Conservation (phyloP, 2,329 filamentous ascomycete genomes). For the Didymella arachidicola region DNA sequence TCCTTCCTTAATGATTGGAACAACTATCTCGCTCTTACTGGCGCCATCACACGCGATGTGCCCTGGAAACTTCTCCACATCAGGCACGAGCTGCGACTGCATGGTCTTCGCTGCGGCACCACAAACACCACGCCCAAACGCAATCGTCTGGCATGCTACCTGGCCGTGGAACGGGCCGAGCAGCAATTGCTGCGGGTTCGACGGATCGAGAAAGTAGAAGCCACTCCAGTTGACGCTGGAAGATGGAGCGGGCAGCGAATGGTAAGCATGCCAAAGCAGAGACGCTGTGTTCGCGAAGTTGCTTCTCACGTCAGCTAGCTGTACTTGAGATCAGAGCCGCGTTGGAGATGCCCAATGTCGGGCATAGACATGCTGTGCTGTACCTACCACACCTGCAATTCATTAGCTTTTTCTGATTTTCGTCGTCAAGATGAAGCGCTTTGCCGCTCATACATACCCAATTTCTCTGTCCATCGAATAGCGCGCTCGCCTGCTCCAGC, state of each 20-base stretch:
- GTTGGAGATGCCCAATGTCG: not conserved
- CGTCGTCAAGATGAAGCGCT: not conserved
- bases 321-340: not conserved
- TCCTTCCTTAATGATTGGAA: constrained; percentile 68
- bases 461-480: constrained; percentile 77
- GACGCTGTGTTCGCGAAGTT: constrained; percentile 80
- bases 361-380: not conserved
- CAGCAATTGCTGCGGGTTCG: constrained; percentile 65
- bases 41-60: constrained; percentile 84
- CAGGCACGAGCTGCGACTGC: constrained; percentile 69
- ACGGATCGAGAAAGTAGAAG: constrained; percentile 55
- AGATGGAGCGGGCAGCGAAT: constrained; percentile 72
- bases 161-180: constrained; percentile 84
- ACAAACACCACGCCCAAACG: constrained; percentile 77
- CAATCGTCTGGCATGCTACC: constrained; percentile 78
- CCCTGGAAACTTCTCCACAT: constrained; percentile 78
- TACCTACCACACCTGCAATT: constrained; percentile 18
- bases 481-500: constrained; percentile 70
- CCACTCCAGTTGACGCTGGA: constrained; percentile 77
- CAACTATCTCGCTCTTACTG: constrained; percentile 81
- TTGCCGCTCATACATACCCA: constrained; percentile 64
- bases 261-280: constrained; percentile 80
- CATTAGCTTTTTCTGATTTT: not conserved
- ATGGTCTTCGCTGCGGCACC: constrained; percentile 69
- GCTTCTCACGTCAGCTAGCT: constrained; percentile 14